Evolutionary conservation across 768 basidiomycete genomes (phyloP), one percentile per base, ranked within the genome.

Genomic region (Psilocybe cubensis): DNA sequence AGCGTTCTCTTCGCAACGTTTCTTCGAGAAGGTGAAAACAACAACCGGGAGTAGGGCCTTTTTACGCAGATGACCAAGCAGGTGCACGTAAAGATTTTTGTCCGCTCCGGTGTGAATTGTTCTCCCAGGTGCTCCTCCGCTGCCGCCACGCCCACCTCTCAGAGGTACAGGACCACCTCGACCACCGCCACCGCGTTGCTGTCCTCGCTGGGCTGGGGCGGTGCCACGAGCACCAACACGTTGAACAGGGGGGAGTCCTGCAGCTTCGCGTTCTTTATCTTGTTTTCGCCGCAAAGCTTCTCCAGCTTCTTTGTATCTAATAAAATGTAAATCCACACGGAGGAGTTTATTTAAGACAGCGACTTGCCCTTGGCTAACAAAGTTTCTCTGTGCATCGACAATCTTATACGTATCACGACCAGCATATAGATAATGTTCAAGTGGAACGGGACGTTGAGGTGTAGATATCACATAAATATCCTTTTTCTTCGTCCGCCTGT

Each of bases 381-480:
- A 98, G 50, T 83, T 82, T 38, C 95, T 84, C 52, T 84, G 82
- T 0, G 90, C 80, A 68, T 96, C 87, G 21, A 99, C 93, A 55
- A 98, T 92, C 76, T 96, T 98, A 79, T 91, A 91, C 66, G 89
- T 77, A 42, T 97, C 95, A 56, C 88, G 83, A n/a, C 94, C 92
- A 4, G 96, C 94, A 73, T 97, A 99, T 3, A 99, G 77, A 73
- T 89, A 96, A 76, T 98, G 96, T 72, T 98, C 96, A 52, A 99
- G 80, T 4, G 97, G 97, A 5, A 99, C 97, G 0, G 97, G 97
- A 53, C 97, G 83, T 72, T 98, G 95, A 2, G 89, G 86, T 0
- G 97, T 99, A 8, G 93, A 96, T 61, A 99, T 98, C 45, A 99
- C 97, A 70, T 98, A 98, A 53, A 99, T 98, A 62, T 98, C 95